Evolutionary conservation across 2,329 filamentous ascomycete genomes (phyloP), one percentile per base, ranked within the genome.

Genomic region (Fusarium tanahbumbuense): DNA sequence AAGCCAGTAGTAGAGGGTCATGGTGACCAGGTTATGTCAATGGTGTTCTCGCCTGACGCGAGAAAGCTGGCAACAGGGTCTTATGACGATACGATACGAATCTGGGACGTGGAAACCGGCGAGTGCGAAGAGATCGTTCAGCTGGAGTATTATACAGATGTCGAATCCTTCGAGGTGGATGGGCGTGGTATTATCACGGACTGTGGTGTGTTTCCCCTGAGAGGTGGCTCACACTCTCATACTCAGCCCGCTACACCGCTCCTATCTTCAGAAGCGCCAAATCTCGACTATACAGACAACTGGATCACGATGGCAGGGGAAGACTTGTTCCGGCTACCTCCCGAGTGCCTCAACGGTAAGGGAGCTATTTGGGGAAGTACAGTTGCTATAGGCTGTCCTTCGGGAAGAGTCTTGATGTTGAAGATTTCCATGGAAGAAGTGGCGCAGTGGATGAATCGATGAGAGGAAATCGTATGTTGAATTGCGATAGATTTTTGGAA

Each of bases 141-240:
- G 2, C 13, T 32, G 13, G 7, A 4, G 2, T 0, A 32, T 2
- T 3, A 8, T 32, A 3, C 30, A 15, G 0, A 8, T 4, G 30
- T 32, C 30, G 7, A 1, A 12, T 32, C 5, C 13, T 32, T 32
- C 30, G 6, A 1, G 13, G 30, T 13, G 30, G 30, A 27, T 23
- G 30, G n/a, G 11, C 5, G 42, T 46, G 10, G 23, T 18, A 27
- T 46, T n/a, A 11, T 27, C 9, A 46, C 42, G 0, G 1, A 46
- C 18, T 6, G 2, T 28, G 49, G 49, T 3, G 20, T 4, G 18
- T 41, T 28, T 41, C 0, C 18, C 6, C 5, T 52, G 18, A 12
- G 18, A 27, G 12, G 16, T 11, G 49, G 11, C 23, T 22, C 11
- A 10, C 11, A 8, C 12, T 7, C 13, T 22, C 1, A 5, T 5